These are phyloP conservation scores for Albugo candida DNA, from an alignment of 352 stramenopile species.

Conservation along the genomic window DNA sequence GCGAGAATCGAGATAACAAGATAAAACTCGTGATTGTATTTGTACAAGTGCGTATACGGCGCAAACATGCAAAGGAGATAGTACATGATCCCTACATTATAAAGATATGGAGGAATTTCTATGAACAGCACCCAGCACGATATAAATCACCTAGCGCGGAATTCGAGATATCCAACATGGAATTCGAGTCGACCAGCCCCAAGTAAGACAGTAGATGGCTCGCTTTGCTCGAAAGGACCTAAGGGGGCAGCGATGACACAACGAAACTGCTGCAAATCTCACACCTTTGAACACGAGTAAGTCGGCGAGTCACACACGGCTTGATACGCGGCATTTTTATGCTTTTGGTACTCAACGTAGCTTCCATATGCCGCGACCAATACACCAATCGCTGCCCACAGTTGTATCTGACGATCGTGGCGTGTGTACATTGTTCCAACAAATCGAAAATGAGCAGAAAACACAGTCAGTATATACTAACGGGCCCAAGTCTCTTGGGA, in stretches of 20 bases:
- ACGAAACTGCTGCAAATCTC: neutral
- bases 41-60: conserved; percentile 15
- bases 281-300: conserved; percentile 35
- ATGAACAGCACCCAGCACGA: neutral
- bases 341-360: conserved; percentile 31
- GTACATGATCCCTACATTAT: conserved; percentile 12
- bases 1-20: conserved; percentile 15
- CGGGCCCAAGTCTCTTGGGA: too few species aligned
- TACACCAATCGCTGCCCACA: neutral
- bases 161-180: conserved; percentile 27
- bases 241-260: neutral
- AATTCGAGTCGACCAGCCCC: conserved; percentile 18
- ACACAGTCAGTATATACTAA: too few species aligned
- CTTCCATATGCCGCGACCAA: conserved; percentile 16
- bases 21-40: conserved; percentile 28
- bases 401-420: too few species aligned
- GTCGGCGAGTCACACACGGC: conserved; percentile 32
- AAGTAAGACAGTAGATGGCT: conserved; percentile 22
- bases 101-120: neutral
- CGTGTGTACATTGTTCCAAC: too few species aligned
- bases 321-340: conserved; percentile 14
- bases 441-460: too few species aligned
- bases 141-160: conserved; percentile 16
- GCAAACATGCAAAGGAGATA: conserved; percentile 30
- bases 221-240: conserved; percentile 38